Percentiles rank a stretch among this genome's conserved stretches.
phyloP scores from a whole-genome alignment of 2,329 filamentous ascomycete genomes.

The Cordyceps cateniannulata region DNA sequence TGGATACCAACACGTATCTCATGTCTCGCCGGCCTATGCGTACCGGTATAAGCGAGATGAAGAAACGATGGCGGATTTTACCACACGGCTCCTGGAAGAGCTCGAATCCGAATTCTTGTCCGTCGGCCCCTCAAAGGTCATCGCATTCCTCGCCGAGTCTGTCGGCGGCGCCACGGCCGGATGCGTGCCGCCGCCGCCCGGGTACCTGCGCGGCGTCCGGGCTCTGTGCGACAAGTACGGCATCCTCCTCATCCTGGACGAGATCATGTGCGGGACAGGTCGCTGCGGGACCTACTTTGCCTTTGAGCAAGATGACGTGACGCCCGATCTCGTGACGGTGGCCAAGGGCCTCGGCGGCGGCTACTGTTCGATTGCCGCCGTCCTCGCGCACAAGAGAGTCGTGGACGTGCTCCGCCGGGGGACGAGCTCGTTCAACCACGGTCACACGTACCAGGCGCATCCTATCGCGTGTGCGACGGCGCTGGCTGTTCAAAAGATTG shows the following conservation, averaged over 20 bases:
- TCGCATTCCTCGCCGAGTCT: slow-evolving; percentile 45
- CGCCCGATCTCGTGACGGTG: slow-evolving; percentile 51
- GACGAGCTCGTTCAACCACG: slow-evolving; percentile 45
- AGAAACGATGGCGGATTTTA: slow-evolving; percentile 35
- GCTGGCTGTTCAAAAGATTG: slow-evolving; percentile 31
- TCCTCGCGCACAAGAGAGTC: slow-evolving; percentile 44
- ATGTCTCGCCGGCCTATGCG: slow-evolving; percentile 21
- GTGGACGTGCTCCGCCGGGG: slow-evolving; percentile 41
- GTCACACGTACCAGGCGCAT: slow-evolving; percentile 46
- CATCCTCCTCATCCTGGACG: slow-evolving; percentile 49
- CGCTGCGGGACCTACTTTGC: slow-evolving; percentile 48
- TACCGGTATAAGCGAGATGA: slow-evolving; percentile 19
- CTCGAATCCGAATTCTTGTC: slow-evolving; percentile 40
- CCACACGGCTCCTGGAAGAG: slow-evolving; percentile 33
- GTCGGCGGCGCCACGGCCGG: slow-evolving; percentile 44
- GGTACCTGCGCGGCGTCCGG: slow-evolving; percentile 49
- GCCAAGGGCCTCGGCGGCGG: slow-evolving; percentile 55
- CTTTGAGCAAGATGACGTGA: slow-evolving; percentile 21
- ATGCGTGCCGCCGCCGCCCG: slow-evolving; percentile 41
- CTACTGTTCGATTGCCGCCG: slow-evolving; percentile 46
- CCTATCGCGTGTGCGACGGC: slow-evolving; percentile 31
- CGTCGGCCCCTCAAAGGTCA: slow-evolving; percentile 39
- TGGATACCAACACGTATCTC: slow-evolving; percentile 19
- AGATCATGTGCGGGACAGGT: slow-evolving; percentile 65
- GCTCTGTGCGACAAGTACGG: slow-evolving; percentile 48